Evolutionary conservation across 2,329 filamentous ascomycete species (phyloP).

Genomic region (Penicillium sp.): DNA sequence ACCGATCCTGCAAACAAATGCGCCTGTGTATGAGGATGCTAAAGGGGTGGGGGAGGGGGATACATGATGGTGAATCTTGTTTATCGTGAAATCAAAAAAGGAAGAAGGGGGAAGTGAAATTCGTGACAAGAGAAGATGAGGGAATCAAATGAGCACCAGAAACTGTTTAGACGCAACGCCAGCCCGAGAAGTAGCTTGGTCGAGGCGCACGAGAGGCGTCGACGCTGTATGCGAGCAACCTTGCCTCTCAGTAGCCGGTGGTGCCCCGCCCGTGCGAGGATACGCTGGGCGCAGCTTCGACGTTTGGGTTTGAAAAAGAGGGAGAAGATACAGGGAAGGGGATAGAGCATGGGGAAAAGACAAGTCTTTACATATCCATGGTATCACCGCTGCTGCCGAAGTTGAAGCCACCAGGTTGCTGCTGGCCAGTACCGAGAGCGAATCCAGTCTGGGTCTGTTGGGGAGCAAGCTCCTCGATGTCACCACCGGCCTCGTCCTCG

Average conservation of each 20-base stretch:
- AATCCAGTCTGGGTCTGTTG: slow-evolving; percentile 71
- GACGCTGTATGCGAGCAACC: not conserved
- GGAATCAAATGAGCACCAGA: slow-evolving; percentile 10
- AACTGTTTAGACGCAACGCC: not conserved
- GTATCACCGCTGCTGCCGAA: slow-evolving; percentile 74
- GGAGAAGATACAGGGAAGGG: not conserved
- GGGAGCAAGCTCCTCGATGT: slow-evolving; percentile 77
- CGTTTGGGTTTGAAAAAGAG: not conserved
- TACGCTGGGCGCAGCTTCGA: slow-evolving; percentile 4
- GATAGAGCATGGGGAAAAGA: not conserved
- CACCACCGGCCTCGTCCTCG: slow-evolving; percentile 76
- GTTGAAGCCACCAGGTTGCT: slow-evolving; percentile 79
- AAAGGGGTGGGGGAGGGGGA: slow-evolving; percentile 32
- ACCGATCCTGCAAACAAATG: slow-evolving; percentile 35
- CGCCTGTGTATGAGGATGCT: slow-evolving; percentile 45
- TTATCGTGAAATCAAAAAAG: slow-evolving; percentile 40
- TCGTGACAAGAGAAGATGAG: slow-evolving; percentile 17
- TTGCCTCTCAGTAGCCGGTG: not conserved
- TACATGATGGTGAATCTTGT: slow-evolving; percentile 51
- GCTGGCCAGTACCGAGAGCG: slow-evolving; percentile 63
- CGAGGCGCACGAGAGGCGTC: not conserved
- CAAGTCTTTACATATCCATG: slow-evolving; percentile 66
- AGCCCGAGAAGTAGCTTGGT: not conserved
- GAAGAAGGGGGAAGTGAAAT: slow-evolving; percentile 13
- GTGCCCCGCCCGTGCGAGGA: not conserved